Conservation (phyloP, 495 filamentous ascomycete genomes). For the Penicillium cinerascens region DNA sequence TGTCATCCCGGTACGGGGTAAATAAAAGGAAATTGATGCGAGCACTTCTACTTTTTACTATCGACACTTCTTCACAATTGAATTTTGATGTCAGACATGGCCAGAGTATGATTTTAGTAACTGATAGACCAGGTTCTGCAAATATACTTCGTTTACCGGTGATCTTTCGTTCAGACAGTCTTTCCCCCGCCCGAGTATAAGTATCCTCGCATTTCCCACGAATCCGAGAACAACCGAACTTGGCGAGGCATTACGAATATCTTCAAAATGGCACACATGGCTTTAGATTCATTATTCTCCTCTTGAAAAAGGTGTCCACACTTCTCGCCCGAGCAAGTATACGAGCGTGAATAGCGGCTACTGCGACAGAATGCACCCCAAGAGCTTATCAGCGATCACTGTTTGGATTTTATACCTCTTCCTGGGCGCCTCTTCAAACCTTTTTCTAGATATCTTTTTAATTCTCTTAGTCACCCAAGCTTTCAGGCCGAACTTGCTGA, state of each 20-base stretch:
- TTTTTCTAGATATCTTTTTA: too few species aligned
- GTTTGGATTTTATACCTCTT: too few species aligned
- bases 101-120: too few species aligned
- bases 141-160: too few species aligned
- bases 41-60: background rate
- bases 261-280: background rate
- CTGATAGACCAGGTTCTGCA: too few species aligned
- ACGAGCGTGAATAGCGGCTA: background rate
- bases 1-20: constrained; percentile 37
- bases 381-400: too few species aligned
- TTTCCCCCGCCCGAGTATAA: background rate
- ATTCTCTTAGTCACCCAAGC: too few species aligned
- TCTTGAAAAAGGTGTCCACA: background rate
- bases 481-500: too few species aligned
- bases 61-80: background rate
- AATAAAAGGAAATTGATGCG: constrained; percentile 20
- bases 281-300: background rate
- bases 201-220: background rate
- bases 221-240: background rate
- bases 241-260: background rate
- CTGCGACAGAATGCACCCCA: too few species aligned
- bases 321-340: background rate
- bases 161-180: background rate
- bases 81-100: background rate
- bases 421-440: too few species aligned